Base-by-base conservation (phyloP, 139 green algal genomes). In the Tetraselmis striata region DNA sequence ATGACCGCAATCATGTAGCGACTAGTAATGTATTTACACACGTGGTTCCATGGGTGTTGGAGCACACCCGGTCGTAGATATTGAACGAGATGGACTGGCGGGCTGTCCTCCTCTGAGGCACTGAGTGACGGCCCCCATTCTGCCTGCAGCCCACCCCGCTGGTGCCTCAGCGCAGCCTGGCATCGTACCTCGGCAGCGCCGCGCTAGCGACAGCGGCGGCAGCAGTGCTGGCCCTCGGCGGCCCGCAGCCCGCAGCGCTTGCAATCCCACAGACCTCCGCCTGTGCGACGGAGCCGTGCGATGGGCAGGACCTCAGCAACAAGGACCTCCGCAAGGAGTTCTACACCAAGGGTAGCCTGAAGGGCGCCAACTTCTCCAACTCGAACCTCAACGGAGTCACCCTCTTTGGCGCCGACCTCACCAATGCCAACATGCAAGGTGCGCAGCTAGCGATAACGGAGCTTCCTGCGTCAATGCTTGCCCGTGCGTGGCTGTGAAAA, bases 291-390 rank as follows among this genome's bases (percentile, higher is more conserved):
- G 81, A 89, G 31, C 31, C 76, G 59, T 89, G 85, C 80, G 85
- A 89, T 45, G 82, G 83, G 5, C 29, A 77, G 2, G 85, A 89
- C 67, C 86, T 83, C 80, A 77, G 28, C 79, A 81, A 82, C 32
- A 79, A 75, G 59, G 82, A 89, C 77, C 81, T 89, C 5, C 27
- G 76, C 67, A 59, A 78, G 45, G 77, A 85, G 79, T 86, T 85
- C 31, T 90, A 84, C 86, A 90, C 86, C 27, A 90, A 90, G 76
- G 80, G 79, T 5, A 84, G 75, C 32, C 45, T 86, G 23, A 87
- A 86, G 83, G 81, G 82, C 1, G 84, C 83, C 1, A 87, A 90
- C 78, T 90, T 90, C 75, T 30, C 24, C 31, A 59, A 67, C n/a
- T 79, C 79, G 18, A 84, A 90, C 76, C 59, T 87, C 1, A 74